Base-by-base conservation (phyloP, 139 green algal genomes). In the Picochlorum costavermella region DNA sequence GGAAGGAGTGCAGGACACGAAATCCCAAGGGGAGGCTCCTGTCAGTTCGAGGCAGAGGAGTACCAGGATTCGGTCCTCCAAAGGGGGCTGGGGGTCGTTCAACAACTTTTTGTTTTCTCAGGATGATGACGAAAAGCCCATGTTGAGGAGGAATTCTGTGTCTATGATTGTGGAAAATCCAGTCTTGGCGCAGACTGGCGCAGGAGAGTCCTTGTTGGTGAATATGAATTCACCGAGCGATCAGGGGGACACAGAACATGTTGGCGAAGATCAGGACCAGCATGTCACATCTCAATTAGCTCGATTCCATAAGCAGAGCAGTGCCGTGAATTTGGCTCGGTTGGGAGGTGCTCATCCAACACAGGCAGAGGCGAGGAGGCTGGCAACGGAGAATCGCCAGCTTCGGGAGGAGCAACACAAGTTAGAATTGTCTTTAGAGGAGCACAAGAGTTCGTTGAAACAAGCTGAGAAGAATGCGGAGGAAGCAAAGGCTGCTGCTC, bases 81-180 rank as follows among this genome's bases (percentile, higher is more conserved):
- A 28, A 16, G 12, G 23, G 56, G 58, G 58, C 2, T 59, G 20
- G 12, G 58, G 61, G 14, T 33, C 58, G 25, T 40, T 40, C 33
- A 40, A 40, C 33, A 40, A 40, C 33, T 40, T 40, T 40, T 40
- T 40, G 11, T 40, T 40, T 40, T 40, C 33, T 40, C 33, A 40
- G 11, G 60, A 56, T 17, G 60, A 25, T 66, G 29, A 56, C 43
- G 30, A 14, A 43, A 23, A 20, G n/a, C 63, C 67, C 61, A 82
- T 82, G 57, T 44, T 67, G 49, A 75, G 75, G 26, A 67, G 72
- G 43, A 76, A 75, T 70, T 70, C 53, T 25, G 67, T 74, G 17
- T 71, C 56, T 55, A 82, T 81, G 73, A 81, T 82, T 49, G 16
- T 81, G 44, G 72, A 76, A 57, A 77, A 77, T 60, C 64, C 67